Percentiles rank a stretch among this genome's conserved stretches.
phyloP scores from a whole-genome alignment of 805 yeast genomes.

The Nakazawaea ishiwadae region DNA sequence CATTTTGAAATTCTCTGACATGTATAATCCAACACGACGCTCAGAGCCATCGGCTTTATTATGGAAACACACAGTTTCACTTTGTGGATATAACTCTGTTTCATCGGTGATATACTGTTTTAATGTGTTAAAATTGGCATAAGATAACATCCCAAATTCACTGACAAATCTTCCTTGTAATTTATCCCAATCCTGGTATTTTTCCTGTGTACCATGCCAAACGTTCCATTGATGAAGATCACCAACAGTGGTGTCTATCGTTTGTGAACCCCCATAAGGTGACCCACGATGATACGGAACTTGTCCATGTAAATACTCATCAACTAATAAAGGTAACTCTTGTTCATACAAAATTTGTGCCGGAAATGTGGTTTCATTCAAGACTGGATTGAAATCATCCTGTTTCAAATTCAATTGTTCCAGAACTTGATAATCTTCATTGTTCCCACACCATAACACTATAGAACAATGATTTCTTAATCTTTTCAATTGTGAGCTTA shows the following conservation, averaged over 20 bases:
- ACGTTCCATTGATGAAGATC: slow-evolving; percentile 55
- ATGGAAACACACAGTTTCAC: slow-evolving; percentile 38
- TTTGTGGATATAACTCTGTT: slow-evolving; percentile 38
- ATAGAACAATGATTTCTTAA: slow-evolving; percentile 37
- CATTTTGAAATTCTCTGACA: slow-evolving; percentile 35
- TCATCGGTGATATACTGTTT: slow-evolving; percentile 31
- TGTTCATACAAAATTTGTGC: slow-evolving; percentile 39
- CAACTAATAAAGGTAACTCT: slow-evolving; percentile 31
- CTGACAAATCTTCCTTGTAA: slow-evolving; percentile 45
- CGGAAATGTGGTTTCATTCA: slow-evolving; percentile 34
- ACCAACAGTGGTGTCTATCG: slow-evolving; percentile 36
- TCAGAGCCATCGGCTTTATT: slow-evolving; percentile 46
- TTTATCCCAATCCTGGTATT: slow-evolving; percentile 43
- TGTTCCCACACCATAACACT: slow-evolving; percentile 38
- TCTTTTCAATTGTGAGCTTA: slow-evolving; percentile 32
- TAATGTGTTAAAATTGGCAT: slow-evolving; percentile 33
- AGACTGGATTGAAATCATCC: slow-evolving; percentile 22
- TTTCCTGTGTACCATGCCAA: slow-evolving; percentile 49
- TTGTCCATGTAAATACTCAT: slow-evolving; percentile 16
- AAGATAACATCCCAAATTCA: slow-evolving; percentile 51
- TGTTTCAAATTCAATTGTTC: slow-evolving; percentile 31
- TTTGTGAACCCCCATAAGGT: slow-evolving; percentile 40
- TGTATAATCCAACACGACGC: slow-evolving; percentile 40
- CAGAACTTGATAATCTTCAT: slow-evolving; percentile 43
- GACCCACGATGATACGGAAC: slow-evolving; percentile 43